Percentiles rank a stretch among this genome's conserved stretches.
Evolutionary conservation across 371 early-diverging fungal species (phyloP).

Genomic region (Blakeslea trispora): DNA sequence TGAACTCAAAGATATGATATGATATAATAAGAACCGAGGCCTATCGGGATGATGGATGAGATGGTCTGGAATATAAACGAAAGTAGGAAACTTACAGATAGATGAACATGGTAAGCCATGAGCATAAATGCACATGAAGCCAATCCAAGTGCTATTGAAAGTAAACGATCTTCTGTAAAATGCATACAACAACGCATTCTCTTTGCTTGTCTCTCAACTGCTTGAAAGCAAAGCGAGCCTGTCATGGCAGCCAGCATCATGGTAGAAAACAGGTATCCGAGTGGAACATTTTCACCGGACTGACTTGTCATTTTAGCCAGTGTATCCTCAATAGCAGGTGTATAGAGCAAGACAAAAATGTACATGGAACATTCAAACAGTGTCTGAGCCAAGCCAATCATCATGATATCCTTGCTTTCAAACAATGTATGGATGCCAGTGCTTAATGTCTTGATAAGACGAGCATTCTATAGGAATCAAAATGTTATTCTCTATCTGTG

Average conservation of each 20-base stretch:
- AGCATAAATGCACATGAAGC: constrained; percentile 39
- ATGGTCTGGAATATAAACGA: not conserved
- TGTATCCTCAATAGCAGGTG: constrained; percentile 64
- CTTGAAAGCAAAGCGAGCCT: constrained; percentile 66
- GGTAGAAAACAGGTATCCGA: constrained; percentile 68
- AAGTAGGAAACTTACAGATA: constrained; percentile 35
- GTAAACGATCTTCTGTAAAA: constrained; percentile 28
- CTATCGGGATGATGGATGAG: constrained; percentile 1
- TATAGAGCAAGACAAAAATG: constrained; percentile 78
- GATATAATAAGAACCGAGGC: constrained; percentile 21
- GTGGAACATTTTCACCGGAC: constrained; percentile 27
- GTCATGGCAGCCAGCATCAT: constrained; percentile 79
- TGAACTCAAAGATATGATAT: constrained; percentile 65
- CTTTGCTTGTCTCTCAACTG: constrained; percentile 34
- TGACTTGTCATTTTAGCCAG: constrained; percentile 10
- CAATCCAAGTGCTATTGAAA: constrained; percentile 32
- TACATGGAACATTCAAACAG: constrained; percentile 84
- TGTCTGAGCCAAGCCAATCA: constrained; percentile 71
- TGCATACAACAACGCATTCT: constrained; percentile 8
- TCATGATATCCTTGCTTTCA: constrained; percentile 49
- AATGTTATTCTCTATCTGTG: not conserved
- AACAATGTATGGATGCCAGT: constrained; percentile 17
- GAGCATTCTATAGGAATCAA: constrained; percentile 5
- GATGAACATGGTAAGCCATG: constrained; percentile 34
- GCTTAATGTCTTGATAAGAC: constrained; percentile 13